Evolutionary conservation across 345 rosid genomes (phyloP).

Genomic region (Chamaenerion angustifolium): DNA sequence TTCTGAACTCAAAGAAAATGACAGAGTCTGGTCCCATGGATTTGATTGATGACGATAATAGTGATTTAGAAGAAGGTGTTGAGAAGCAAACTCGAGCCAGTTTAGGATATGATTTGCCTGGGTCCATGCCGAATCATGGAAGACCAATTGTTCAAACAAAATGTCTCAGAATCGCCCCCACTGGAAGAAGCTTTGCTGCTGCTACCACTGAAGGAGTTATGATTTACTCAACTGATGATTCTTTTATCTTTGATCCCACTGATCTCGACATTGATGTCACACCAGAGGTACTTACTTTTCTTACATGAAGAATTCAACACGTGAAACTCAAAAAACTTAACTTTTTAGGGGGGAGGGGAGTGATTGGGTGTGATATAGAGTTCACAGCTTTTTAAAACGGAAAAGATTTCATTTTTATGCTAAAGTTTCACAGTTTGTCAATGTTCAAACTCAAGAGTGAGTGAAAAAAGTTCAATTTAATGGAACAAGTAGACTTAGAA

Average conservation of each 20-base stretch:
- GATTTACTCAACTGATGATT: slow-evolving; percentile 73
- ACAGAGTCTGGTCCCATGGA: slow-evolving; percentile 93
- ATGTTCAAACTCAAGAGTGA: too few species aligned
- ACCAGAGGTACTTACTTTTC: slow-evolving; percentile 51
- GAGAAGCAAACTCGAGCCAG: slow-evolving; percentile 64
- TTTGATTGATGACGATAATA: slow-evolving; percentile 71
- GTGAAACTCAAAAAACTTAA: neutral
- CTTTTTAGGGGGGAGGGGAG: too few species aligned
- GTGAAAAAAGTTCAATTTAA: too few species aligned
- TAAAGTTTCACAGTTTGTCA: too few species aligned
- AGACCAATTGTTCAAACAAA: slow-evolving; percentile 73
- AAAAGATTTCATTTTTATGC: too few species aligned
- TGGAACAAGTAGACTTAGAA: too few species aligned
- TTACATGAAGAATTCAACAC: neutral
- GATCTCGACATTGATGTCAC: slow-evolving; percentile 98
- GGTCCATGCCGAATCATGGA: slow-evolving; percentile 71
- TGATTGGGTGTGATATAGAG: too few species aligned
- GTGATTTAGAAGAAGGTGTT: slow-evolving; percentile 74
- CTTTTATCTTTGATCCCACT: slow-evolving; percentile 88
- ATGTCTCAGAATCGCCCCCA: slow-evolving; percentile 79
- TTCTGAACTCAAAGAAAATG: slow-evolving; percentile 85
- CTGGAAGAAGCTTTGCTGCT: slow-evolving; percentile 82
- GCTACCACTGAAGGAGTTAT: slow-evolving; percentile 98
- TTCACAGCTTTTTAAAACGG: too few species aligned
- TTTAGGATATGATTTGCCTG: slow-evolving; percentile 76